These are phyloP conservation scores for Sporodiniella umbellata DNA, from an alignment of 371 early-diverging fungal genomes.

Conservation along the genomic window DNA sequence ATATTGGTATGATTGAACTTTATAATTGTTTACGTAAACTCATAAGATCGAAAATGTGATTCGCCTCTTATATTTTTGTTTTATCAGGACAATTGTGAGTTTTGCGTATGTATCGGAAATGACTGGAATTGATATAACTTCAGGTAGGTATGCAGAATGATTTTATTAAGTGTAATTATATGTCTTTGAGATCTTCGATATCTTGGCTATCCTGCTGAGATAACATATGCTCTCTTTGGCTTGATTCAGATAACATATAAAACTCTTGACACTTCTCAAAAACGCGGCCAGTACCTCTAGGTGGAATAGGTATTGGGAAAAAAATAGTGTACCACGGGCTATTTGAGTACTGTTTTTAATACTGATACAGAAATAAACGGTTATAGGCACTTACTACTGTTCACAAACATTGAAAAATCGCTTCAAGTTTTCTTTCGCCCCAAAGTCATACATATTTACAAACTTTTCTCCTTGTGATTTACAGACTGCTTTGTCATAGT, in stretches of 20 bases:
- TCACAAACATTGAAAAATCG: slow-evolving; percentile 55
- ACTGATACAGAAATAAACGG: neutral
- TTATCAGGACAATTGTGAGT: too few relatives aligned
- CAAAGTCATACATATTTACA: slow-evolving; percentile 61
- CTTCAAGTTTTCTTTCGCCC: slow-evolving; percentile 41
- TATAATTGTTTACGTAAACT: too few relatives aligned
- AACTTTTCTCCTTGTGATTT: slow-evolving; percentile 55
- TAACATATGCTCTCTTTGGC: slow-evolving; percentile 33
- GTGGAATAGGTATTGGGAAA: slow-evolving; percentile 54
- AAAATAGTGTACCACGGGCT: slow-evolving; percentile 58
- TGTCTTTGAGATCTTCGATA: slow-evolving; percentile 42
- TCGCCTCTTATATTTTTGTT: too few relatives aligned
- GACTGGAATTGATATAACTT: too few relatives aligned
- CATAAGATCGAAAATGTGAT: too few relatives aligned
- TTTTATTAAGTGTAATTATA: slow-evolving; percentile 10
- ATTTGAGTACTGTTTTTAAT: neutral
- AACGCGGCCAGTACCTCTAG: slow-evolving; percentile 40
- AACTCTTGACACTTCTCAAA: slow-evolving; percentile 50
- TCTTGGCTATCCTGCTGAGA: slow-evolving; percentile 40
- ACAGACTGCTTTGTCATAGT: slow-evolving; percentile 46
- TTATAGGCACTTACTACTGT: slow-evolving; percentile 28
- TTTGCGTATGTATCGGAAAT: too few relatives aligned
- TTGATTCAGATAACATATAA: slow-evolving; percentile 32
- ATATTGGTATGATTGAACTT: too few relatives aligned
- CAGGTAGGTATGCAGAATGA: too few relatives aligned